Base-by-base conservation (phyloP, 2,329 filamentous ascomycete genomes). In the Plenodomus lindquistii region DNA sequence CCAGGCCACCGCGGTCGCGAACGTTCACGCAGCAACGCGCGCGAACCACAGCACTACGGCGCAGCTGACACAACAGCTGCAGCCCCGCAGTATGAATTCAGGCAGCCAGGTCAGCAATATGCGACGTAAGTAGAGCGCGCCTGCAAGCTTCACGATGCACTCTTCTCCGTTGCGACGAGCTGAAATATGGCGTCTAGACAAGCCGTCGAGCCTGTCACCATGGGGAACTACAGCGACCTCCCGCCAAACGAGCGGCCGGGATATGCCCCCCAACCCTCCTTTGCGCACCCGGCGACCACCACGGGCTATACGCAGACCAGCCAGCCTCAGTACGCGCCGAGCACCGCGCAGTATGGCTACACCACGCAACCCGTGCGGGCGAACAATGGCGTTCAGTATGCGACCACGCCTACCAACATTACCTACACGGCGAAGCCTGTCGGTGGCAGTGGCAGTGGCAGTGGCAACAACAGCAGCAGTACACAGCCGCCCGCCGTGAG, bases 211-310 rank as follows among this genome's bases (percentile, higher is more conserved):
- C 66, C 66, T 52, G 70, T 75, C 27, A 75, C 73, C 40, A 77
- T 76, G 73, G 75, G 75, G 42, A 73, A 69, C 44, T 77, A 74
- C 50, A 61, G 65, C 19, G 75, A 78, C 51, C 66, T 76, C 9
- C 75, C 75, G 21, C 75, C 74, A 11, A 60, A 76, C 42, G 70
- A 78, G 52, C 65, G 75, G 4, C 73, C 75, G 2, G 72, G 68
- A 29, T 77, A 72, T 50, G 48, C 65, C 17, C 29, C 46, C 13
- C 46, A 38, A 13, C 13, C 50, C 22, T 49, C 46, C 8, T 52
- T 52, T 34, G 46, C 49, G 13, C 42, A 45, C 31, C 43, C 59
- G 50, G 55, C 57, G 52, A 46, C 40, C 49, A 15, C 47, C 50
- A 10, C 43, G 41, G 29, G 52, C 15, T 65, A 67, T 44, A 56